Conservation (phyloP, 2,329 filamentous ascomycete genomes). For the Diaporthe vexans region DNA sequence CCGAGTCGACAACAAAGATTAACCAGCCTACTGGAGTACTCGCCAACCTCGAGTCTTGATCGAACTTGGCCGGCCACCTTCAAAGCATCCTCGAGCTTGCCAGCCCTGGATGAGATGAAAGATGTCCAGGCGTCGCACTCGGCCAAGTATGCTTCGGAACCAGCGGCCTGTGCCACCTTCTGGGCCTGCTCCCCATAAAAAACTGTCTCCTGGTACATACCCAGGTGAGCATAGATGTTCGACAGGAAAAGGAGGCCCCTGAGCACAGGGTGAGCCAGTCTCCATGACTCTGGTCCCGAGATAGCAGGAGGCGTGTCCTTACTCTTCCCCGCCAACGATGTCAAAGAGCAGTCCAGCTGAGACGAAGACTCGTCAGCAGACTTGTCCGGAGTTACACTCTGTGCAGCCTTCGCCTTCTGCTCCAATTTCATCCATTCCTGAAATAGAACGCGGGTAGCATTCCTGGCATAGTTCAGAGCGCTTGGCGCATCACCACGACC, state of each 20-base stretch:
- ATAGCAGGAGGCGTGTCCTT: conserved; percentile 46
- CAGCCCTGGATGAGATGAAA: conserved; percentile 69
- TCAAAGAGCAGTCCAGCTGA: conserved; percentile 41
- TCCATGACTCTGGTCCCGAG: conserved; percentile 82
- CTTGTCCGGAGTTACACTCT: conserved; percentile 44
- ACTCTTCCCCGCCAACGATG: conserved; percentile 43
- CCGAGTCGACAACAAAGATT: conserved; percentile 68
- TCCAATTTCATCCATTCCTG: conserved; percentile 70
- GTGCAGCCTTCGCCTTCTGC: conserved; percentile 50
- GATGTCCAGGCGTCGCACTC: conserved; percentile 69
- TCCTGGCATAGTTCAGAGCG: conserved; percentile 70
- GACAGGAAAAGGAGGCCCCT: conserved; percentile 81
- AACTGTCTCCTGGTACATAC: conserved; percentile 88
- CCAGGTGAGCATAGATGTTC: conserved; percentile 83
- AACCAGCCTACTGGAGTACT: conserved; percentile 60
- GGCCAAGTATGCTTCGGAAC: conserved; percentile 70
- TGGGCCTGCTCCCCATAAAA: conserved; percentile 90
- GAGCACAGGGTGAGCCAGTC: conserved; percentile 80
- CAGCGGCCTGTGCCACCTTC: conserved; percentile 79
- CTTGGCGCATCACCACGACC: conserved; percentile 71
- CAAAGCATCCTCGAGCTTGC: conserved; percentile 70
- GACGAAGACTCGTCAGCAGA: conserved; percentile 32
- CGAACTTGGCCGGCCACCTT: conserved; percentile 68
- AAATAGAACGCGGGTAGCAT: conserved; percentile 68
- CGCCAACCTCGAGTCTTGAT: conserved; percentile 62